Percentiles rank a stretch among this genome's conserved stretches.
Evolutionary conservation across 2,329 filamentous ascomycete genomes (phyloP).

Genomic region (Trichoderma pleuroti): DNA sequence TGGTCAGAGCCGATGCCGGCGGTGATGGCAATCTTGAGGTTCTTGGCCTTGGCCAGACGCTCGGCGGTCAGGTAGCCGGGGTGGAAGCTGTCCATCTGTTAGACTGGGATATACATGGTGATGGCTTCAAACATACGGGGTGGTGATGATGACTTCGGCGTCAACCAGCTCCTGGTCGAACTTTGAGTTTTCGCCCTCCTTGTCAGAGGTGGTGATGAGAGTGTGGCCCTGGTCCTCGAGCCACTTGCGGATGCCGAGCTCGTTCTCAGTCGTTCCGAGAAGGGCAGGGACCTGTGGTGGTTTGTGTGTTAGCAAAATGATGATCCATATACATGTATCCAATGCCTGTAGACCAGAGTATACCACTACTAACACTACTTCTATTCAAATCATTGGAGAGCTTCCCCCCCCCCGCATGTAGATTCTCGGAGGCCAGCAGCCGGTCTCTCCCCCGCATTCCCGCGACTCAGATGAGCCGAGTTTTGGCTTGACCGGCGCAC

Average conservation of each 20-base stretch:
- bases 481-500: not conserved
- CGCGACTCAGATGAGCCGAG: not conserved
- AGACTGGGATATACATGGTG: not conserved
- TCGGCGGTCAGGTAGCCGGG: constrained; percentile 96
- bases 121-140: constrained; percentile 59
- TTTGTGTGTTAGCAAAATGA: not conserved
- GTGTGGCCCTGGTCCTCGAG: constrained; percentile 96
- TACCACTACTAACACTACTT: not conserved
- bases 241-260: constrained; percentile 96
- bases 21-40: constrained; percentile 94
- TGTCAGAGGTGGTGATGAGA: constrained; percentile 94
- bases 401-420: not conserved
- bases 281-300: constrained; percentile 64
- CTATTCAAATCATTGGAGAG: not conserved
- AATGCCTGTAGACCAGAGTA: not conserved
- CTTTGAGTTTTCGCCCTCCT: constrained; percentile 87
- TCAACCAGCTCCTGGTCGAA: constrained; percentile 96
- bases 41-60: constrained; percentile 96
- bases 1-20: constrained; percentile 98
- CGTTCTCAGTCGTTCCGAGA: constrained; percentile 95
- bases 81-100: constrained; percentile 71
- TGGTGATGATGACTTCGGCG: constrained; percentile 98
- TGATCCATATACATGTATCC: not conserved
- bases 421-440: not conserved
- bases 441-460: constrained; percentile 18